phyloP scores from a whole-genome alignment of 73 alveolate genomes.

The Paramecium sonneborni region DNA sequence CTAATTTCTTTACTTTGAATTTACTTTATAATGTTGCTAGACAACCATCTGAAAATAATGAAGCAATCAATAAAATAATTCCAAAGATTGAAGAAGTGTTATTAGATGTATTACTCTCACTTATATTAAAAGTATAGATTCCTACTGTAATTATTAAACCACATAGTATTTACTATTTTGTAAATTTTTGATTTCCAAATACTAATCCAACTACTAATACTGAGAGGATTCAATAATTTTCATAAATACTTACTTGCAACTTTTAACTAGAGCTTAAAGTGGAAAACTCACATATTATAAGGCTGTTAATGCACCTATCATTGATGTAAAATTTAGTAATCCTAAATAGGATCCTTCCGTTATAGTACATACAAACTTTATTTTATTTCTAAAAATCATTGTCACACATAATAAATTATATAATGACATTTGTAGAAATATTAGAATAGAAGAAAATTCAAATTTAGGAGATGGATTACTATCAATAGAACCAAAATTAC shows the following conservation, averaged over 20 bases:
- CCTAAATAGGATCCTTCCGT: conserved; percentile 52
- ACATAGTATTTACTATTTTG: conserved; percentile 24
- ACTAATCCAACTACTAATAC: conserved; percentile 60
- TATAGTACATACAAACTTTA: background rate
- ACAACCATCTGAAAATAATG: conserved; percentile 58
- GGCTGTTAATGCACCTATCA: conserved; percentile 55
- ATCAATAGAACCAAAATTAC: conserved; percentile 42
- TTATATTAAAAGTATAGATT: background rate
- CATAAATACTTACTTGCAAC: conserved; percentile 52
- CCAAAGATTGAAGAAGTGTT: conserved; percentile 47
- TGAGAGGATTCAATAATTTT: conserved; percentile 12
- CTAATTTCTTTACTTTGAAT: background rate
- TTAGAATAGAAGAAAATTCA: conserved; percentile 5
- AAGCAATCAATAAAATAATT: background rate
- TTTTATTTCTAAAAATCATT: background rate
- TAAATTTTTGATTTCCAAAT: conserved; percentile 34
- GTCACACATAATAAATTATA: background rate
- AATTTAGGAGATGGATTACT: conserved; percentile 45
- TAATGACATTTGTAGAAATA: background rate
- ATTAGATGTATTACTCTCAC: background rate
- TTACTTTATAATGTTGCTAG: conserved; percentile 43
- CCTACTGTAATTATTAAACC: conserved; percentile 59
- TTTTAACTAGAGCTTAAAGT: conserved; percentile 61
- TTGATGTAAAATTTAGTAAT: conserved; percentile 37
- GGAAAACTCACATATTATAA: conserved; percentile 59